phyloP scores from a whole-genome alignment of 108 stramenopile genomes.

The Phaeodactylum tricornutum region DNA sequence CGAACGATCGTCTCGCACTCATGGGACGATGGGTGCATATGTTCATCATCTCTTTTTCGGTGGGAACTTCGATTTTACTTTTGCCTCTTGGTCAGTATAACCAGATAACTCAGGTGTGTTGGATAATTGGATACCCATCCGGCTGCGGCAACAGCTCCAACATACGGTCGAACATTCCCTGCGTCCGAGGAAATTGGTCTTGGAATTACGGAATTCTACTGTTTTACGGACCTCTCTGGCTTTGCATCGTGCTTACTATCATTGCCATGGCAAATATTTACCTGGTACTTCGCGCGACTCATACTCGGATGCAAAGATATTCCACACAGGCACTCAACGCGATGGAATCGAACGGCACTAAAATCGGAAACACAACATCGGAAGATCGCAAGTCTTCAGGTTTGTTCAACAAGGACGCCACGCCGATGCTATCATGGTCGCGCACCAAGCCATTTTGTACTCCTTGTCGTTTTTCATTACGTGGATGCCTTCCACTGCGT shows the following conservation, averaged over 20 bases:
- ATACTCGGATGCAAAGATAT: background rate
- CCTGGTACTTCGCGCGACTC: conserved; percentile 6
- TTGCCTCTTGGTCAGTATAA: conserved; percentile 22
- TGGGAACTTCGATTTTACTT: conserved; percentile 16
- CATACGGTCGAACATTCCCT: conserved; percentile 4
- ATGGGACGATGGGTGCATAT: conserved; percentile 16
- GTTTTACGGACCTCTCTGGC: conserved; percentile 28
- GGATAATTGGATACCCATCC: conserved; percentile 19
- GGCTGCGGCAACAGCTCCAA: conserved; percentile 16
- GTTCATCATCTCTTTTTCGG: conserved; percentile 10
- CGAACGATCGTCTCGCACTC: conserved; percentile 5
- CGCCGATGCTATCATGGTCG: conserved; percentile 6
- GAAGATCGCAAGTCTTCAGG: background rate
- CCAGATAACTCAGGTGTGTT: conserved; percentile 14
- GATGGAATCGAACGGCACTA: background rate
- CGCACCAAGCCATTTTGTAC: conserved; percentile 25
- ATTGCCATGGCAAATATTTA: conserved; percentile 14
- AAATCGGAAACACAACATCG: background rate
- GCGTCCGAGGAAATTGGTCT: conserved; percentile 23
- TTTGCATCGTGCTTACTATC: conserved; percentile 13
- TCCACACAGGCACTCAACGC: background rate
- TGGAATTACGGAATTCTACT: conserved; percentile 21
- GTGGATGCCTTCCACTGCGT: conserved; percentile 24
- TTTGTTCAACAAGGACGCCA: background rate
- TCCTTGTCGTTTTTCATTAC: conserved; percentile 20